phyloP scores from a whole-genome alignment of 2,329 filamentous ascomycete genomes.

The Calcarisporium arbuscula region DNA sequence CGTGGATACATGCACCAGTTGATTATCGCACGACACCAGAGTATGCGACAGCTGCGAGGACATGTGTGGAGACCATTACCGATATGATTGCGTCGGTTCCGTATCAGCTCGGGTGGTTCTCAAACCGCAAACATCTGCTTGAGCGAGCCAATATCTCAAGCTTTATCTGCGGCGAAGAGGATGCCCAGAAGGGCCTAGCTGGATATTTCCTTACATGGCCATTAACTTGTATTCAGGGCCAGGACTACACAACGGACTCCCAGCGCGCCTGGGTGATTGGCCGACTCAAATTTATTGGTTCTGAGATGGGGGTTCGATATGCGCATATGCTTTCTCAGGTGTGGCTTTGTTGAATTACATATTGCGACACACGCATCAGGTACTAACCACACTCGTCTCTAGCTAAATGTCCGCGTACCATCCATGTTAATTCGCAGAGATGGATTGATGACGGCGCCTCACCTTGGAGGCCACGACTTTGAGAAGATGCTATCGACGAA shows the following conservation, averaged over 20 bases:
- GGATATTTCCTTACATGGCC: slow-evolving; percentile 57
- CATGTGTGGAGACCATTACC: slow-evolving; percentile 45
- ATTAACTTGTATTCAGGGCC: slow-evolving; percentile 44
- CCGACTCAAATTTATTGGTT: slow-evolving; percentile 46
- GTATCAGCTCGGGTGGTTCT: slow-evolving; percentile 54
- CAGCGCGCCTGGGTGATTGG: slow-evolving; percentile 51
- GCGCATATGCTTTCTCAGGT: slow-evolving; percentile 50
- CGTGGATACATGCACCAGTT: slow-evolving; percentile 53
- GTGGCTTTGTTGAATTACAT: slow-evolving; percentile 17
- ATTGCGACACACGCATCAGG: too few relatives aligned
- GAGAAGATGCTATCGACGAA: slow-evolving; percentile 38
- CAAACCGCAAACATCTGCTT: slow-evolving; percentile 35
- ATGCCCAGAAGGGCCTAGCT: slow-evolving; percentile 45
- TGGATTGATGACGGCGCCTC: slow-evolving; percentile 38
- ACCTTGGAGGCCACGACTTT: slow-evolving; percentile 33
- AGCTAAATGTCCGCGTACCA: slow-evolving; percentile 53
- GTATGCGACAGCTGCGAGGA: slow-evolving; percentile 48
- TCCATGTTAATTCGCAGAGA: slow-evolving; percentile 57
- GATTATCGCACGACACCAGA: slow-evolving; percentile 59
- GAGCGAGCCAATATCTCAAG: slow-evolving; percentile 33
- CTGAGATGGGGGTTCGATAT: slow-evolving; percentile 52
- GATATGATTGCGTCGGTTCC: slow-evolving; percentile 58
- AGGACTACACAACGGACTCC: slow-evolving; percentile 53
- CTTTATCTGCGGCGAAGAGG: slow-evolving; percentile 45
- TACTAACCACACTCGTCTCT: slow-evolving; percentile 4